Conservation (phyloP, 768 basidiomycete genomes). For the Boletus huronensis region DNA sequence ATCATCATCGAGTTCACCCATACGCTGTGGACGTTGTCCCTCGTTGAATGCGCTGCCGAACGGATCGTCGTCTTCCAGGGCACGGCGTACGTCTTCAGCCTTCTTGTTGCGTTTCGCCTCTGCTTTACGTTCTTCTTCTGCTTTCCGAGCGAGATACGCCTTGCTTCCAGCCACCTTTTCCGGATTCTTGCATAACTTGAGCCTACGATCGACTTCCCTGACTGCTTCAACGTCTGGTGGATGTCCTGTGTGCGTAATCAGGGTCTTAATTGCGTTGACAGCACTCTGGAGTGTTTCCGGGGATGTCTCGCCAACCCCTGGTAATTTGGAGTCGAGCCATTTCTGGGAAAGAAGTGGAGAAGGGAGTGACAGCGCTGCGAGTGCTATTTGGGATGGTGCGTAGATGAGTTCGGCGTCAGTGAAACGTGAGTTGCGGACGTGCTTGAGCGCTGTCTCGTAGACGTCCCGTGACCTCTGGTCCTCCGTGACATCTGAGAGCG, state of each 20-base stretch:
- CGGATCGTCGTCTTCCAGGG: slow-evolving; percentile 57
- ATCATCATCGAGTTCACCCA: slow-evolving; percentile 42
- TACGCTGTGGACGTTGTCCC: slow-evolving; percentile 23
- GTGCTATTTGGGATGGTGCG: slow-evolving; percentile 89
- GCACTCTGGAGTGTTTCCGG: slow-evolving; percentile 30
- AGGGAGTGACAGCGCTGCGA: slow-evolving; percentile 70
- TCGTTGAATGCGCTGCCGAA: slow-evolving; percentile 58
- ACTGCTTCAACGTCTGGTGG: slow-evolving; percentile 80
- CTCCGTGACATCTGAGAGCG: slow-evolving; percentile 47
- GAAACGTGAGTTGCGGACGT: slow-evolving; percentile 76
- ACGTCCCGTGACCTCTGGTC: slow-evolving; percentile 47
- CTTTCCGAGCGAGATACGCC: slow-evolving; percentile 69
- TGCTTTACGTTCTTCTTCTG: slow-evolving; percentile 66
- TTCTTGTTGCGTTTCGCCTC: slow-evolving; percentile 68
- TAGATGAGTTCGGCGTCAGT: slow-evolving; percentile 92
- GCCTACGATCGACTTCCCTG: slow-evolving; percentile 81
- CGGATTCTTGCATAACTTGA: slow-evolving; percentile 91
- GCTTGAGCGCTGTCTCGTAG: slow-evolving; percentile 62
- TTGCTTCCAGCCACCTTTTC: slow-evolving; percentile 92
- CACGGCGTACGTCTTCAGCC: slow-evolving; percentile 45
- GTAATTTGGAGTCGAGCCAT: slow-evolving; percentile 53
- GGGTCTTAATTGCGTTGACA: slow-evolving; percentile 44
- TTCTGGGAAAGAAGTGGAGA: slow-evolving; percentile 54
- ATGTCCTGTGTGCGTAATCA: slow-evolving; percentile 53
- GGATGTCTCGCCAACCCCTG: slow-evolving; percentile 7